These are phyloP conservation scores for Teratosphaeria pseudoeucalypti DNA, from an alignment of 2,329 filamentous ascomycete genomes.

Conservation along the genomic window DNA sequence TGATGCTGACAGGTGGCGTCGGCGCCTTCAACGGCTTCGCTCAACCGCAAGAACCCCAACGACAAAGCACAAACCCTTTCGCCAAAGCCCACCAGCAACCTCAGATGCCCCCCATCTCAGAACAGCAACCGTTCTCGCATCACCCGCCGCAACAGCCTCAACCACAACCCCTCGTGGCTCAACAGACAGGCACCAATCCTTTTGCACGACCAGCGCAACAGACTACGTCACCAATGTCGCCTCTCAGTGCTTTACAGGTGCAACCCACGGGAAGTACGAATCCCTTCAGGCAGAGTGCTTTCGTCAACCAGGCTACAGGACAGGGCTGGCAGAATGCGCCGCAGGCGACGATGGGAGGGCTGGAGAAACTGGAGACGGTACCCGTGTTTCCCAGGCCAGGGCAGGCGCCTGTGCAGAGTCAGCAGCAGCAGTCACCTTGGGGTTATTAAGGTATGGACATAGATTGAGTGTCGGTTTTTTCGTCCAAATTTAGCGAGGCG, in stretches of 20 bases:
- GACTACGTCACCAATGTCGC: constrained; percentile 28
- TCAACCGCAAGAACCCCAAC: constrained; percentile 14
- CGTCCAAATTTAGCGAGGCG: not conserved
- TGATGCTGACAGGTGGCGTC: constrained; percentile 46
- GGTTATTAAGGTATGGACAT: constrained; percentile 5
- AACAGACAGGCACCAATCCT: constrained; percentile 61
- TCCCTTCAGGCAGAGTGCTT: constrained; percentile 83
- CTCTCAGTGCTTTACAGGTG: constrained; percentile 46
- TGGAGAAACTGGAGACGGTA: constrained; percentile 69
- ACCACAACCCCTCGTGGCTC: constrained; percentile 40
- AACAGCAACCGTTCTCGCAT: not conserved
- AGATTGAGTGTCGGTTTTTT: not conserved
- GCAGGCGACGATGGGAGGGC: constrained; percentile 65
- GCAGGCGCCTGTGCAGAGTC: constrained; percentile 20
- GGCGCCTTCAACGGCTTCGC: constrained; percentile 8
- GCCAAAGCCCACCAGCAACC: constrained; percentile 43
- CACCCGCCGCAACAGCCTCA: constrained; percentile 15
- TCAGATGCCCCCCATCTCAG: constrained; percentile 8
- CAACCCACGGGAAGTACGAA: constrained; percentile 86
- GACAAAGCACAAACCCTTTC: constrained; percentile 41
- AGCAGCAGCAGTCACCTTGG: constrained; percentile 19
- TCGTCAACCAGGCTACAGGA: constrained; percentile 81
- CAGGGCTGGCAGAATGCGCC: constrained; percentile 72
- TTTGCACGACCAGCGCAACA: constrained; percentile 41
- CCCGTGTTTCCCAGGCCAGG: constrained; percentile 78